Conservation (phyloP, 1,284 basidiomycete genomes). For the Cerioporus squamosus region DNA sequence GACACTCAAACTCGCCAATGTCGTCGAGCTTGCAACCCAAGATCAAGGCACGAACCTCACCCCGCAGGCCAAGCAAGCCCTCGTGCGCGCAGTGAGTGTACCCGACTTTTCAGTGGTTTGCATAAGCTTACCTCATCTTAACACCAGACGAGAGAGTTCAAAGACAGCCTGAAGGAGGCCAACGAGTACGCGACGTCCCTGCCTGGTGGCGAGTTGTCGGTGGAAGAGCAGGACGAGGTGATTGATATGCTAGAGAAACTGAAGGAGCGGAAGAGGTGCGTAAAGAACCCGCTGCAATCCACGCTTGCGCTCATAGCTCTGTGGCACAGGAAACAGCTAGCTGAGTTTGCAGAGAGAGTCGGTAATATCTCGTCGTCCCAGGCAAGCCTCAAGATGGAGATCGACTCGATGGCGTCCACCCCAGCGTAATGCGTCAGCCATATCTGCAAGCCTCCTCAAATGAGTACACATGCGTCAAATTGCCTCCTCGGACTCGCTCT, state of each 20-base stretch:
- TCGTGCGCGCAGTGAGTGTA: constrained; percentile 60
- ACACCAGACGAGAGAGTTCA: constrained; percentile 67
- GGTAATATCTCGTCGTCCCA: constrained; percentile 28
- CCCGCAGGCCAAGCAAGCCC: constrained; percentile 61
- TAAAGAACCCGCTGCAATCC: not conserved
- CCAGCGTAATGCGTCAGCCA: constrained; percentile 22
- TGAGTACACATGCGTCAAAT: not conserved
- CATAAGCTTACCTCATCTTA: not conserved
- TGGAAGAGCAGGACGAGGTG: constrained; percentile 67
- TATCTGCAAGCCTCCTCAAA: not conserved
- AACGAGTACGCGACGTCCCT: constrained; percentile 58
- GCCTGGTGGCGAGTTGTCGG: constrained; percentile 67
- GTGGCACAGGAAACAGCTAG: constrained; percentile 44
- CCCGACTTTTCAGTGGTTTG: too few relatives aligned
- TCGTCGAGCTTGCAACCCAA: constrained; percentile 59
- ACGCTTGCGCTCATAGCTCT: not conserved
- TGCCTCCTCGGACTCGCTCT: not conserved
- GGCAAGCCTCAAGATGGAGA: constrained; percentile 44
- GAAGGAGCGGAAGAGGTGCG: constrained; percentile 61
- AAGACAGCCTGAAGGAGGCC: constrained; percentile 55
- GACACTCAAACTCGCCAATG: constrained; percentile 53
- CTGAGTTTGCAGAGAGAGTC: constrained; percentile 41
- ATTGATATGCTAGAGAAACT: constrained; percentile 64
- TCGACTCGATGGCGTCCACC: constrained; percentile 62
- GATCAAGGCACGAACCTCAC: constrained; percentile 50